These are phyloP conservation scores for Avena eriantha DNA, from an alignment of 176 grass and related monocot species.

Conservation along the genomic window DNA sequence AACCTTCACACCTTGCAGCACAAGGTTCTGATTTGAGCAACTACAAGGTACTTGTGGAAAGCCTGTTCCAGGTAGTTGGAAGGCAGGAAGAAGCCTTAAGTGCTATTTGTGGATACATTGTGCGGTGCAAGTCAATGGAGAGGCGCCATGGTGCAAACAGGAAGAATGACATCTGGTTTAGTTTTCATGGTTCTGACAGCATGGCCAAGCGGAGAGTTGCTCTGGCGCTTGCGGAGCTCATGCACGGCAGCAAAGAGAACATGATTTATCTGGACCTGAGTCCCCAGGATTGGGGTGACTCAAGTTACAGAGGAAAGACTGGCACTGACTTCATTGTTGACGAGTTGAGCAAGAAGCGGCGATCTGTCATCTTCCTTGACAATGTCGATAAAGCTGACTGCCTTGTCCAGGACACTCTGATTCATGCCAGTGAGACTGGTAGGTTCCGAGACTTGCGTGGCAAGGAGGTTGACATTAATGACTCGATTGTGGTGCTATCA, in stretches of 20 bases:
- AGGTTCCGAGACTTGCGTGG: conserved; percentile 59
- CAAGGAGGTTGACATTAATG: conserved; percentile 60
- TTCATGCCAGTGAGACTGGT: conserved; percentile 61
- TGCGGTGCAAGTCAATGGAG: conserved; percentile 43
- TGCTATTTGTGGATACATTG: conserved; percentile 62
- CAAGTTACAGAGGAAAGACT: conserved; percentile 68
- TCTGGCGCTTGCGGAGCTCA: conserved; percentile 75
- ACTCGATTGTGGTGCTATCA: conserved; percentile 71
- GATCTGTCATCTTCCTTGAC: conserved; percentile 76
- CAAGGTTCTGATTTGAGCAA: conserved; percentile 59
- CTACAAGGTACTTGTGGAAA: conserved; percentile 72
- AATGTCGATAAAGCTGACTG: conserved; percentile 77
- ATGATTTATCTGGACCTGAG: conserved; percentile 76
- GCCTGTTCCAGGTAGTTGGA: conserved; percentile 71
- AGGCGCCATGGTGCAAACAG: conserved; percentile 51
- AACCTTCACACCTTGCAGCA: conserved; percentile 37
- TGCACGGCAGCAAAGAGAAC: conserved; percentile 70
- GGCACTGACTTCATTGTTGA: conserved; percentile 70
- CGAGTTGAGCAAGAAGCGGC: conserved; percentile 71
- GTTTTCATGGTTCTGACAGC: conserved; percentile 77
- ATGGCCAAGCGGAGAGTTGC: conserved; percentile 69
- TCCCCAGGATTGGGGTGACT: conserved; percentile 47
- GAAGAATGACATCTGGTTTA: conserved; percentile 86
- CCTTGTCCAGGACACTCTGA: conserved; percentile 63
- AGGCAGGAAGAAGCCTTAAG: conserved; percentile 87